Percentiles rank a stretch among this genome's conserved stretches.
These are phyloP conservation scores for Penicillium sclerotigenum DNA, from an alignment of 2,329 filamentous ascomycete genomes.

Conservation along the genomic window DNA sequence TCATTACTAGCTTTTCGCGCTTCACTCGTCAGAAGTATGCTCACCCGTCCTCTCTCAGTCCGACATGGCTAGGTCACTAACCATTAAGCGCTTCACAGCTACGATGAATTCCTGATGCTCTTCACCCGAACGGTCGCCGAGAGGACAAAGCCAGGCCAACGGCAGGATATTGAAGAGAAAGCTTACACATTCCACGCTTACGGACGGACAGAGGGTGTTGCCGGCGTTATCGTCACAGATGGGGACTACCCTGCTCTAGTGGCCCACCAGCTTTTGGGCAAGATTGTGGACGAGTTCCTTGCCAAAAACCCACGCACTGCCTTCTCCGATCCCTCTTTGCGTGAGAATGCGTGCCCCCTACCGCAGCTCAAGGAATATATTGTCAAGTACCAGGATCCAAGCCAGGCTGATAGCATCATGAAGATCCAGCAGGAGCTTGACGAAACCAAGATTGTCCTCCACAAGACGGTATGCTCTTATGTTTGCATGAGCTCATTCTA, in stretches of 20 bases:
- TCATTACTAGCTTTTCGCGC: slow-evolving; percentile 58
- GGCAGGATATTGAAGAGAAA: slow-evolving; percentile 71
- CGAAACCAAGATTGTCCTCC: slow-evolving; percentile 93
- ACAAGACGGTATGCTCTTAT: slow-evolving; percentile 76
- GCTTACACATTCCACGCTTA: slow-evolving; percentile 66
- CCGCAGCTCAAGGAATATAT: slow-evolving; percentile 78
- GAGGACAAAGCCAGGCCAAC: slow-evolving; percentile 73
- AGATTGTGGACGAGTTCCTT: slow-evolving; percentile 84
- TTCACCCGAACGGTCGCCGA: slow-evolving; percentile 87
- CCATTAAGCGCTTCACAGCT: slow-evolving; percentile 33
- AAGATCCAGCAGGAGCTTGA: slow-evolving; percentile 96
- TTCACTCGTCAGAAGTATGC: slow-evolving; percentile 71
- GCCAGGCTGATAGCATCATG: slow-evolving; percentile 85
- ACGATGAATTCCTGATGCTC: slow-evolving; percentile 73
- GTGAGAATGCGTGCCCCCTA: slow-evolving; percentile 55
- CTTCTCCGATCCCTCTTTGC: slow-evolving; percentile 56
- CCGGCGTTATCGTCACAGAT: slow-evolving; percentile 74
- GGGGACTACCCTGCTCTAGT: slow-evolving; percentile 73
- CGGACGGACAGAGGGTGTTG: slow-evolving; percentile 66
- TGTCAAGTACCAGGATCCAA: slow-evolving; percentile 76
- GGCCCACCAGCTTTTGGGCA: slow-evolving; percentile 81
- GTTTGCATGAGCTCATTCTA: slow-evolving; percentile 35
- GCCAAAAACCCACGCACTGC: slow-evolving; percentile 67
- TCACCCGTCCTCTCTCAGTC: slow-evolving; percentile 8
- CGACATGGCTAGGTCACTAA: slow-evolving; percentile 4